Evolutionary conservation across 306 rosid species (phyloP).

Genomic region (Argentina anserina): DNA sequence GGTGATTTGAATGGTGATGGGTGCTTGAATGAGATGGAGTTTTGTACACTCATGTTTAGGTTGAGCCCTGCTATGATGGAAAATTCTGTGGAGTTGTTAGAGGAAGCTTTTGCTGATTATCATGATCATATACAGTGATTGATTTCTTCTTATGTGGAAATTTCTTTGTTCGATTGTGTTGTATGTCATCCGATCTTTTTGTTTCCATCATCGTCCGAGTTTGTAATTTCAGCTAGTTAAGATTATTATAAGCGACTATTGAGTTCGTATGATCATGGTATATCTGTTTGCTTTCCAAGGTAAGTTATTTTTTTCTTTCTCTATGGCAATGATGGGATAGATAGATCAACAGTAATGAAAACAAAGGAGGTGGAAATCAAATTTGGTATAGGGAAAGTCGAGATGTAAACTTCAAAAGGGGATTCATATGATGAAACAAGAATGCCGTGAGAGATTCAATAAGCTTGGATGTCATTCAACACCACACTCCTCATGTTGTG

Average conservation of each 20-base stretch:
- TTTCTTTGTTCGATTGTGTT: not conserved
- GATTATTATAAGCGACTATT: not conserved
- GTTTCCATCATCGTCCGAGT: not conserved
- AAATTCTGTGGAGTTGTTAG: constrained; percentile 41
- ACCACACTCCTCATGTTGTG: too few relatives aligned
- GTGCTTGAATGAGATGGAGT: constrained; percentile 69
- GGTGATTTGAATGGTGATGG: constrained; percentile 88
- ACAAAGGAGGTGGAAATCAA: too few relatives aligned
- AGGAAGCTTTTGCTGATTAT: constrained; percentile 41
- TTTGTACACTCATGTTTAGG: constrained; percentile 83
- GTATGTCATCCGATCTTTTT: not conserved
- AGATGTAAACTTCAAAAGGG: too few relatives aligned
- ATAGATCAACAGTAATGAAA: too few relatives aligned
- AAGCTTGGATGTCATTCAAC: too few relatives aligned
- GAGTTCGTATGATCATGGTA: not conserved
- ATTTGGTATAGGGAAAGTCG: too few relatives aligned
- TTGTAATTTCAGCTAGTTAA: not conserved
- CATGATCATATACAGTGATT: not conserved
- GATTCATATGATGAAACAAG: too few relatives aligned
- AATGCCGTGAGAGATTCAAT: too few relatives aligned
- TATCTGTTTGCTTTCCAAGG: not conserved
- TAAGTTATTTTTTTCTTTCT: too few relatives aligned
- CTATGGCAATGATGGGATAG: too few relatives aligned
- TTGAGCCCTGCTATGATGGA: constrained; percentile 84
- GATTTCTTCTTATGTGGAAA: not conserved